phyloP scores from a whole-genome alignment of 768 basidiomycete genomes.

The Exidia glandulosa region DNA sequence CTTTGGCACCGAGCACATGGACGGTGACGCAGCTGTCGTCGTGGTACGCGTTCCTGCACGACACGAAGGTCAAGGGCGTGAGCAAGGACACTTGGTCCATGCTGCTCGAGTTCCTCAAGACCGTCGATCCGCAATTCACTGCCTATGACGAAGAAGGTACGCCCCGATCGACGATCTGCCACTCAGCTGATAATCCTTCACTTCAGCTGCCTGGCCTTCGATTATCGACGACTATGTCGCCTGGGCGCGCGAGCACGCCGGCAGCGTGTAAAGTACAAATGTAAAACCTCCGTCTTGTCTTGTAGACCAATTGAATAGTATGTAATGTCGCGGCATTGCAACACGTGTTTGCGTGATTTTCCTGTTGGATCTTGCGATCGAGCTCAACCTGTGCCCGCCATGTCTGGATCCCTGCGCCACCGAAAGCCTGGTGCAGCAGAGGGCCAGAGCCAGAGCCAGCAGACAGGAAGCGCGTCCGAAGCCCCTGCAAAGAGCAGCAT shows the following conservation, averaged over 20 bases:
- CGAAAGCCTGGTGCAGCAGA: background rate
- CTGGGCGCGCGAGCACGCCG: slow-evolving; percentile 35
- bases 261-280: background rate
- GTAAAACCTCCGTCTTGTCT: too few species aligned
- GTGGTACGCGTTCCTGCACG: slow-evolving; percentile 72
- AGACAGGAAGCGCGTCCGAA: background rate
- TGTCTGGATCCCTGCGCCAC: too few species aligned
- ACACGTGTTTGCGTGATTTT: too few species aligned
- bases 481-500: background rate
- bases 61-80: slow-evolving; percentile 60
- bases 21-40: slow-evolving; percentile 45
- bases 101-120: slow-evolving; percentile 72
- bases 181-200: background rate
- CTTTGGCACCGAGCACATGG: slow-evolving; percentile 52
- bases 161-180: slow-evolving; percentile 7
- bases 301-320: too few species aligned
- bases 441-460: background rate
- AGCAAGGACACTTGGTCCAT: slow-evolving; percentile 87
- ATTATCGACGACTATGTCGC: slow-evolving; percentile 77
- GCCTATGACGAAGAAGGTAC: slow-evolving; percentile 70
- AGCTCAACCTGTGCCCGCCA: too few species aligned
- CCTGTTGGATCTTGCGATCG: too few species aligned
- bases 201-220: slow-evolving; percentile 73
- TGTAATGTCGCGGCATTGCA: too few species aligned
- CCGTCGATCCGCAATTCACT: slow-evolving; percentile 59